Conservation (phyloP, 345 rosid genomes). For the Salix koriyanagi region DNA sequence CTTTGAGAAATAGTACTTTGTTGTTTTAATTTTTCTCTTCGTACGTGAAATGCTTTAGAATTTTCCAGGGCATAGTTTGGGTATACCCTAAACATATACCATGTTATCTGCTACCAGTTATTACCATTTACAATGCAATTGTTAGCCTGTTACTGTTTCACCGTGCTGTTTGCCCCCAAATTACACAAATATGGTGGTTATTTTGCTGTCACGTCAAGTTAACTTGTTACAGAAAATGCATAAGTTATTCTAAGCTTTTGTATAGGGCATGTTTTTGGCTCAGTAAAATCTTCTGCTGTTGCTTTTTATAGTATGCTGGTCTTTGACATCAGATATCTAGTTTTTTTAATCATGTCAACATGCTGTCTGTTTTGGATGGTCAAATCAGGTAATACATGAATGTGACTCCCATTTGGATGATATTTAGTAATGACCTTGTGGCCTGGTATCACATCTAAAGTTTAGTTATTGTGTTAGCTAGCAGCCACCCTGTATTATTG, state of each 20-base stretch:
- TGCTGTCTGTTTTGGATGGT: neutral
- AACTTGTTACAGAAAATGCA: neutral
- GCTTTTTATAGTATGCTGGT: neutral
- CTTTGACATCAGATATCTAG: neutral
- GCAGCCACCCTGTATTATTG: neutral
- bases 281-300: neutral
- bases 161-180: neutral
- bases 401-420: neutral
- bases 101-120: neutral
- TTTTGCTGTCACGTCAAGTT: neutral
- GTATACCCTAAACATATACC: neutral
- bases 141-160: neutral
- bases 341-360: neutral
- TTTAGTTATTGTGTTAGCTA: neutral
- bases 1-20: neutral
- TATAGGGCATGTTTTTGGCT: neutral
- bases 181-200: neutral
- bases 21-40: slow-evolving; percentile 1
- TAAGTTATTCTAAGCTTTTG: neutral
- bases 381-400: neutral
- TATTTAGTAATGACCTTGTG: neutral
- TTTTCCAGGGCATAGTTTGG: neutral
- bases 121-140: neutral
- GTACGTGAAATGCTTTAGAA: neutral
- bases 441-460: neutral